Base-by-base conservation (phyloP, 768 basidiomycete species). In the Leucosporidium creatinivorum region DNA sequence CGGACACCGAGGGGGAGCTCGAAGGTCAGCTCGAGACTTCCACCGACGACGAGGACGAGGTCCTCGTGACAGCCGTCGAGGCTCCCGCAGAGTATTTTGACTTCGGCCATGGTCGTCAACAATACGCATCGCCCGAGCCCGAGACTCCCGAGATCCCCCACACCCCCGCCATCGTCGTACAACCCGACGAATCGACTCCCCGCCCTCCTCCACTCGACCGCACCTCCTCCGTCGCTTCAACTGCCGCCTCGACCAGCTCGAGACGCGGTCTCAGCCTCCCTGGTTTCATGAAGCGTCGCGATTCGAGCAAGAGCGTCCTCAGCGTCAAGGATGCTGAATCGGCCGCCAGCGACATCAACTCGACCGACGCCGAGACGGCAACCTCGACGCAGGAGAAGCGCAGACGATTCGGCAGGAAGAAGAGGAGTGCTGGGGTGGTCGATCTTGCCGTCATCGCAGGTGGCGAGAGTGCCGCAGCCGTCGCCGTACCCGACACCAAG, bases 1-100 rank as follows among this genome's bases (percentile, higher is more conserved):
- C 52, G 26, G 76, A 76, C 54, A 70, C 74, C 47, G 77, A 75
- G 13, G n/a, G 49, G 66, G 10, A 55, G 76, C 74, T 48, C 78
- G 73, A 55, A 48, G 73, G 74, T 33, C 28, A 47, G 57, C 36
- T 26, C 64, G 66, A 68, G 39, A 56, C 58, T 4, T 63, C 61
- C 17, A 56, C 61, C 39, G 64, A 63, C 58, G 66, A 78, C 28
- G 67, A 58, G 25, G 58, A 62, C 54, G 60, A 62, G 39, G 21
- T 50, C 52, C 50, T 54, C 62, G 25, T 54, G 1, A 17, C 52
- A 17, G 28, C 59, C 8, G 28, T 10, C 31, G 39, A 55, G 36
- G 50, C 63, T 26, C 44, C 62, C 23, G 51, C 58, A 17, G 60
- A 55, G 26, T 67, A 73, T 48, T 68, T 69, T 59, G 65, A 63